A percentile compares a stretch with the other conserved stretches of the same genome.
Evolutionary conservation across 2,329 filamentous ascomycete genomes (phyloP).

Genomic region (Talaromyces sp.): DNA sequence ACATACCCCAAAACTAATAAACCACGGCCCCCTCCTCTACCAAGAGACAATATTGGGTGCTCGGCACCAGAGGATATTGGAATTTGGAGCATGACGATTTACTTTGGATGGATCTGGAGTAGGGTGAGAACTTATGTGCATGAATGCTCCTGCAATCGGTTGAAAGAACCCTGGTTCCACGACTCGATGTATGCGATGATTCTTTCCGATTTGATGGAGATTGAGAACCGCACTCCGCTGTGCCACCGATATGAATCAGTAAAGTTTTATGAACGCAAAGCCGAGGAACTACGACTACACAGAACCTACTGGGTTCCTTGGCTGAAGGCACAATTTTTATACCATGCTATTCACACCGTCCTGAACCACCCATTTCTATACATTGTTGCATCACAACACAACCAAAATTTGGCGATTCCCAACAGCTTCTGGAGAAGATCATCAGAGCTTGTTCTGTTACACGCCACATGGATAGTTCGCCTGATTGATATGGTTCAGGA

Average conservation of each 20-base stretch:
- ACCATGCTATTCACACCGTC: slow-evolving; percentile 48
- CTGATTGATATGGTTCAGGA: slow-evolving; percentile 52
- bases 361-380: slow-evolving; percentile 52
- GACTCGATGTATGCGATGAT: slow-evolving; percentile 50
- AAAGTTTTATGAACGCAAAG: slow-evolving; percentile 47
- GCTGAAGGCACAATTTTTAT: slow-evolving; percentile 51
- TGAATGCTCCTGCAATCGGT: slow-evolving; percentile 43
- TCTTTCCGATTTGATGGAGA: slow-evolving; percentile 48
- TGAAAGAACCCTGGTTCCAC: slow-evolving; percentile 48
- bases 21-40: slow-evolving; percentile 37
- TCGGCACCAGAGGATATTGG: slow-evolving; percentile 37
- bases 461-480: slow-evolving; percentile 51
- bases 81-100: slow-evolving; percentile 47
- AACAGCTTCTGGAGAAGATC: slow-evolving; percentile 52
- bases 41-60: slow-evolving; percentile 42
- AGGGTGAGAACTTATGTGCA: slow-evolving; percentile 38
- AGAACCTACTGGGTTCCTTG: slow-evolving; percentile 49
- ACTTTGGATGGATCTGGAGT: slow-evolving; percentile 51
- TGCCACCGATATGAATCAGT: slow-evolving; percentile 50
- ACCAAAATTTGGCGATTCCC: slow-evolving; percentile 47
- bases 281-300: slow-evolving; percentile 42
- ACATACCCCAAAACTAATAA: slow-evolving; percentile 23
- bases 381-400: slow-evolving; percentile 48
- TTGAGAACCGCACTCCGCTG: slow-evolving; percentile 37
- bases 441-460: slow-evolving; percentile 47